Base-by-base conservation (phyloP, 2,329 filamentous ascomycete genomes). In the Helicocarpus griseus region DNA sequence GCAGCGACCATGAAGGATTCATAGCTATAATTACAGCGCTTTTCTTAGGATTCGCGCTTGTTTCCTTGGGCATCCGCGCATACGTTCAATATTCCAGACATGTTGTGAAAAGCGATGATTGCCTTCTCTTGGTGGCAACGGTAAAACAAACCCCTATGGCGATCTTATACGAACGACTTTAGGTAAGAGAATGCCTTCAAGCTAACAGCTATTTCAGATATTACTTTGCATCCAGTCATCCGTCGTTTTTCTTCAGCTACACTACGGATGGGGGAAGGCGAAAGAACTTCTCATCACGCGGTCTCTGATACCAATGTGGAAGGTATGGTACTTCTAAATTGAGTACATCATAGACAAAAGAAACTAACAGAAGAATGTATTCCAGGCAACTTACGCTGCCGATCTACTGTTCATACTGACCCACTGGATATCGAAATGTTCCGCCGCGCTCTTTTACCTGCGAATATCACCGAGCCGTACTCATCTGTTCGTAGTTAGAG, bases 381-480 rank as follows among this genome's bases (percentile, higher is more conserved):
- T 48, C 4, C 47, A 72, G 68, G 60, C 62, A 17, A 61, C 62
- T 2, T 74, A 71, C 46, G 60, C 62, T 9, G 62, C 64, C 53
- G 69, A 75, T 44, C 59, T 74, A 4, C 58, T 75, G 9, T 73
- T 68, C 49, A 54, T 74, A 26, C 22, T 70, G 9, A 60, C 64
- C 0, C 51, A 74, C 9, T 72, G 66, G 46, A 54, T 71, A 4
- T 72, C 72, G 3, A 76, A 76, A 56, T 64, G 63, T 50, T 69
- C 69, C 7, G 65, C 69, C 4, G 63, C 63, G 0, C 60, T 69
- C 17, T 63, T 74, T 8, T 66, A 70, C 47, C 54, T 67, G 26
- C 66, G 70, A 5, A 60, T 73, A 31, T 68, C 67, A 7, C 66
- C 67, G n/a, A 59, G 65, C 17, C 58, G 60, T 7, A 55, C 53